Evolutionary conservation across 495 filamentous ascomycete species (phyloP).

Genomic region (Penicillium macrosclerotiorum): DNA sequence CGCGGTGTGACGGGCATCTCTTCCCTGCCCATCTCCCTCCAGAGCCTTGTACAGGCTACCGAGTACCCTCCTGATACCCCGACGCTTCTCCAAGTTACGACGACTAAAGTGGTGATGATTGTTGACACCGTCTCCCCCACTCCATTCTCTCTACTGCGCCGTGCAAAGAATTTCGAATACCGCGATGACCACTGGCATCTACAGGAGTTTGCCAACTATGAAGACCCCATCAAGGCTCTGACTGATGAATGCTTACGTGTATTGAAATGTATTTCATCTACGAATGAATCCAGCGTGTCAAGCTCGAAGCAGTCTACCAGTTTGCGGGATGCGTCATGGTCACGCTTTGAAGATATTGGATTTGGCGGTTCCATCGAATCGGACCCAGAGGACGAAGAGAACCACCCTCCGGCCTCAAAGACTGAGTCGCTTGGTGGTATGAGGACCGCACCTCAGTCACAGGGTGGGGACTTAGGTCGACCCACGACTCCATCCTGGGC

Average conservation of each 20-base stretch:
- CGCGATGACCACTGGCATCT: constrained; percentile 81
- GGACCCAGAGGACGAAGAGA: constrained; percentile 61
- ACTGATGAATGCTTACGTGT: constrained; percentile 94
- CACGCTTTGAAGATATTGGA: constrained; percentile 91
- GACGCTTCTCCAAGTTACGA: constrained; percentile 71
- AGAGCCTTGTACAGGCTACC: constrained; percentile 84
- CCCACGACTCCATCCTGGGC: constrained; percentile 98
- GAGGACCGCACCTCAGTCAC: constrained; percentile 60
- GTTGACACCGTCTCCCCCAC: constrained; percentile 95
- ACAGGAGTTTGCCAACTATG: constrained; percentile 79
- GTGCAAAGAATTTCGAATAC: constrained; percentile 94
- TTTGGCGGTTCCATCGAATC: constrained; percentile 77
- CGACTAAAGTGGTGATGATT: constrained; percentile 92
- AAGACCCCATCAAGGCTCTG: constrained; percentile 83
- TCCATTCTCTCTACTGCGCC: constrained; percentile 84
- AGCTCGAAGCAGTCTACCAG: constrained; percentile 66
- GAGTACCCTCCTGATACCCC: constrained; percentile 90
- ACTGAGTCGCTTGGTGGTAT: constrained; percentile 35
- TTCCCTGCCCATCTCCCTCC: constrained; percentile 81
- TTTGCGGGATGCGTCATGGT: constrained; percentile 87
- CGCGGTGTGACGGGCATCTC: constrained; percentile 73
- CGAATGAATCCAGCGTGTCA: constrained; percentile 75
- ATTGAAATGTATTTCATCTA: constrained; percentile 79
- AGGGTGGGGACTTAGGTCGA: constrained; percentile 62
- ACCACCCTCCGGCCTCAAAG: constrained; percentile 31